These are phyloP conservation scores for Cucurbita argyrosperma DNA, from an alignment of 306 rosid genomes.

Conservation along the genomic window DNA sequence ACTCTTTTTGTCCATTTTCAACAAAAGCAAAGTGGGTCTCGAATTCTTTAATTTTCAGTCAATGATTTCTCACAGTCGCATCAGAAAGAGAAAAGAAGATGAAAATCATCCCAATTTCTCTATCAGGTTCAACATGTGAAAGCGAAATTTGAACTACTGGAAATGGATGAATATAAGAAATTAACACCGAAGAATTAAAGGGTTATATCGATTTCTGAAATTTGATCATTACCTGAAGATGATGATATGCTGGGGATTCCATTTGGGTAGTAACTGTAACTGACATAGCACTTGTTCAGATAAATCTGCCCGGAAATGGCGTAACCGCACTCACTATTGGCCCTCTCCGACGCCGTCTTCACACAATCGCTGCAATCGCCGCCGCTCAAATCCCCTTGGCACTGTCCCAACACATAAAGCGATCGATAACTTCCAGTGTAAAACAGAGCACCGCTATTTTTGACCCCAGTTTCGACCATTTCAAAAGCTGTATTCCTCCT, in stretches of 20 bases:
- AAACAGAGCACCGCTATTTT: slow-evolving; percentile 38
- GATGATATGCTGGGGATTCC: slow-evolving; percentile 42
- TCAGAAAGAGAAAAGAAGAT: no score
- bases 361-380: slow-evolving; percentile 61
- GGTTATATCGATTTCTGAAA: not conserved
- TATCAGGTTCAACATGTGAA: not conserved
- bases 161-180: not conserved
- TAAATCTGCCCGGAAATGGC: slow-evolving; percentile 65
- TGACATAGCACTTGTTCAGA: slow-evolving; percentile 55
- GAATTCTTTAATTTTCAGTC: no score
- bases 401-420: slow-evolving; percentile 74
- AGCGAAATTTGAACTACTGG: not conserved
- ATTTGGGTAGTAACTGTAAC: slow-evolving; percentile 63
- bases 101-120: not conserved
- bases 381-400: slow-evolving; percentile 52
- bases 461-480: slow-evolving; percentile 45
- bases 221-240: slow-evolving; percentile 31
- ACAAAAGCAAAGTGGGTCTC: not conserved
- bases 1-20: not conserved
- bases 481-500: slow-evolving; percentile 50
- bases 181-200: not conserved
- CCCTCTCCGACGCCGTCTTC: slow-evolving; percentile 42
- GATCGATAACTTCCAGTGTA: slow-evolving; percentile 58
- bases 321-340: slow-evolving; percentile 31
- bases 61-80: no score